Evolutionary conservation across 768 basidiomycete genomes (phyloP).

Genomic region (Tephrocybe sp.): DNA sequence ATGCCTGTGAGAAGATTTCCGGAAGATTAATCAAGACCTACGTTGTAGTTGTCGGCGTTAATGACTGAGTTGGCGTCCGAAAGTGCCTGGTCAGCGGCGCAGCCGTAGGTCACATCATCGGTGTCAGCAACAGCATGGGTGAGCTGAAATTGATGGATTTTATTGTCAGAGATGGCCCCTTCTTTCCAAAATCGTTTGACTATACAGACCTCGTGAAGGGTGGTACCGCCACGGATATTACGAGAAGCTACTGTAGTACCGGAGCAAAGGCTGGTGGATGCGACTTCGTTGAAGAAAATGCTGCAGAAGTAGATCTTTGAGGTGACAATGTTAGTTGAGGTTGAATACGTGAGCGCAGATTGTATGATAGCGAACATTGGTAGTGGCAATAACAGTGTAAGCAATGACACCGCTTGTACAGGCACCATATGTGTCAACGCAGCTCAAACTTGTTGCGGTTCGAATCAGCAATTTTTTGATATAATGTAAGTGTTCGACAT

Average conservation of each 20-base stretch:
- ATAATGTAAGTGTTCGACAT: conserved; percentile 8
- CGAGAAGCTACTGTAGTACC: conserved; percentile 43
- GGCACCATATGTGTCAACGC: conserved; percentile 36
- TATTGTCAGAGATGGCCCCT: too few species aligned
- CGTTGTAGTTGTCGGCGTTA: conserved; percentile 52
- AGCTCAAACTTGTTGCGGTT: conserved; percentile 33
- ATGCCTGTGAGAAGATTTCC: background rate
- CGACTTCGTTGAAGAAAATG: conserved; percentile 47
- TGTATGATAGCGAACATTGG: conserved; percentile 34
- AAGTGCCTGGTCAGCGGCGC: conserved; percentile 38
- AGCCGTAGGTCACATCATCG: conserved; percentile 42
- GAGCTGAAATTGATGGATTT: conserved; percentile 30
- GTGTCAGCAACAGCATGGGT: conserved; percentile 42
- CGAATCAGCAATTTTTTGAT: background rate
- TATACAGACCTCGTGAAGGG: conserved; percentile 39
- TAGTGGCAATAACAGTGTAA: conserved; percentile 45
- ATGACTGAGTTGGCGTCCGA: conserved; percentile 29
- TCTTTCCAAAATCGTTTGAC: background rate
- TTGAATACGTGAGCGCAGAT: background rate
- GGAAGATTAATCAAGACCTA: conserved; percentile 17
- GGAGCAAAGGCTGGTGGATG: conserved; percentile 36
- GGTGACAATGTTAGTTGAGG: background rate
- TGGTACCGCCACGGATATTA: conserved; percentile 47
- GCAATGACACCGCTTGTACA: conserved; percentile 42
- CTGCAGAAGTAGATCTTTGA: conserved; percentile 45